A percentile compares a stretch with the other conserved stretches of the same genome.
Conservation (phyloP, 2,329 filamentous ascomycete species). For the Stromatinia cepivora region DNA sequence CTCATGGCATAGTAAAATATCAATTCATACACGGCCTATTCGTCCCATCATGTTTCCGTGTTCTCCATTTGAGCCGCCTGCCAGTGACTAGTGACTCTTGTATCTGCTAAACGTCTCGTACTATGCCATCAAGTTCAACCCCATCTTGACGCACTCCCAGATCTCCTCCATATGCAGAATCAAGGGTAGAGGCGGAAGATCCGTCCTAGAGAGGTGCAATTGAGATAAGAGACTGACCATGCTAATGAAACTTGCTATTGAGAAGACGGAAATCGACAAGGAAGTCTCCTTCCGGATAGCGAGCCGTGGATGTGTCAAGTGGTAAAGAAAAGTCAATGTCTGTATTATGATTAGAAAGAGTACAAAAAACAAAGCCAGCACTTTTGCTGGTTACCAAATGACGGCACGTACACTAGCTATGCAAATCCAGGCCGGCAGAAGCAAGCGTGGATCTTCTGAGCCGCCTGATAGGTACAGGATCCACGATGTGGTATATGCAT, state of each 20-base stretch:
- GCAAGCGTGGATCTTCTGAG: conserved; percentile 66
- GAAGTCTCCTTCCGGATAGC: conserved; percentile 78
- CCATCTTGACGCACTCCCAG: conserved; percentile 35
- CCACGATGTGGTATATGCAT: conserved; percentile 73
- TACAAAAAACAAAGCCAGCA: conserved; percentile 9
- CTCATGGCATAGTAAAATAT: not conserved
- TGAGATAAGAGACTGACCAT: conserved; percentile 69
- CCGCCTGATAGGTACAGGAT: conserved; percentile 70
- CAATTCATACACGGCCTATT: not conserved
- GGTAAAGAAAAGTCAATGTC: conserved; percentile 73
- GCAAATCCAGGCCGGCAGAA: conserved; percentile 75
- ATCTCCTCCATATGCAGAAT: conserved; percentile 32
- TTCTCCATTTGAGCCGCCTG: conserved; percentile 8
- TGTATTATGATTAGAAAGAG: conserved; percentile 39
- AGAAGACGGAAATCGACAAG: conserved; percentile 75
- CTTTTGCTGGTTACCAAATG: not conserved
- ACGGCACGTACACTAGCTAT: conserved; percentile 64
- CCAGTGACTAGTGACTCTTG: not conserved
- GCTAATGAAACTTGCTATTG: conserved; percentile 72
- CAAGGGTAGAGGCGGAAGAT: conserved; percentile 38
- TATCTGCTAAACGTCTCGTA: conserved; percentile 18
- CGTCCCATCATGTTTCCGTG: not conserved
- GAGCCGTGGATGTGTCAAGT: conserved; percentile 74
- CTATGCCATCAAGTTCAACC: conserved; percentile 5
- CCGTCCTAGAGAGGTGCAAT: conserved; percentile 51